These are phyloP conservation scores for Iris macrosiphon DNA, from an alignment of 106 monocot species.

Conservation along the genomic window DNA sequence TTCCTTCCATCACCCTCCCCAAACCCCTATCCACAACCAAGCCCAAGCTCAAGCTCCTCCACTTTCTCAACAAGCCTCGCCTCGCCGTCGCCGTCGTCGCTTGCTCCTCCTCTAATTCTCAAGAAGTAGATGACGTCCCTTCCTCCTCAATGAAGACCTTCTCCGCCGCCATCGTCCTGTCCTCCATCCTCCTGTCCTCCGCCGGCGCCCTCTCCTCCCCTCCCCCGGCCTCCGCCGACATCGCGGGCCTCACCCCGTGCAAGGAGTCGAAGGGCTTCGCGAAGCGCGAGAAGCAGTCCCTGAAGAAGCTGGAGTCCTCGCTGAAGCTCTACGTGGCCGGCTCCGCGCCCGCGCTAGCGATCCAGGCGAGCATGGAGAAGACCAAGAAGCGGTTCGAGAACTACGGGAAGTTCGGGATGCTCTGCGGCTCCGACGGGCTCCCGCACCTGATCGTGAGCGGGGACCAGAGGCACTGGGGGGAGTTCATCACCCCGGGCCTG, in stretches of 20 bases:
- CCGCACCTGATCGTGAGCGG: conserved; percentile 91
- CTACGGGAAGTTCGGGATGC: conserved; percentile 93
- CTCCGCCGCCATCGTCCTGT: conserved; percentile 53
- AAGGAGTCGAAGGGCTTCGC: conserved; percentile 95
- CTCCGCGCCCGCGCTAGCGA: conserved; percentile 77
- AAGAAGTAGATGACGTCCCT: background rate
- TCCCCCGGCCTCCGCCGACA: conserved; percentile 78
- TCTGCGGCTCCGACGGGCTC: conserved; percentile 82
- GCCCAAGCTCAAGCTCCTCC: conserved; percentile 14
- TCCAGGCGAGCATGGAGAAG: conserved; percentile 89
- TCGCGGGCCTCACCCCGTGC: conserved; percentile 90
- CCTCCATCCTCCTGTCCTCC: conserved; percentile 57
- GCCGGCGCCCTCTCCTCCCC: conserved; percentile 48
- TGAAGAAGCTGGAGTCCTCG: conserved; percentile 68
- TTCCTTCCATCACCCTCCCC: conserved; percentile 45
- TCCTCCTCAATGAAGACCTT: conserved; percentile 22
- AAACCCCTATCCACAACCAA: conserved; percentile 21
- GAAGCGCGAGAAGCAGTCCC: conserved; percentile 81
- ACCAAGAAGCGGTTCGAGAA: conserved; percentile 87
- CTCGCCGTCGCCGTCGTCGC: conserved; percentile 15
- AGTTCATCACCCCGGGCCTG: conserved; percentile 88
- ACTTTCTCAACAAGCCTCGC: conserved; percentile 7
- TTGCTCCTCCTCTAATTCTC: background rate
- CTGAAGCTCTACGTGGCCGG: conserved; percentile 78
- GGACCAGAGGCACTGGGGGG: conserved; percentile 90